Evolutionary conservation across 192 early-diverging fungal genomes (phyloP).

Genomic region (Martensiomyces pterosporus): DNA sequence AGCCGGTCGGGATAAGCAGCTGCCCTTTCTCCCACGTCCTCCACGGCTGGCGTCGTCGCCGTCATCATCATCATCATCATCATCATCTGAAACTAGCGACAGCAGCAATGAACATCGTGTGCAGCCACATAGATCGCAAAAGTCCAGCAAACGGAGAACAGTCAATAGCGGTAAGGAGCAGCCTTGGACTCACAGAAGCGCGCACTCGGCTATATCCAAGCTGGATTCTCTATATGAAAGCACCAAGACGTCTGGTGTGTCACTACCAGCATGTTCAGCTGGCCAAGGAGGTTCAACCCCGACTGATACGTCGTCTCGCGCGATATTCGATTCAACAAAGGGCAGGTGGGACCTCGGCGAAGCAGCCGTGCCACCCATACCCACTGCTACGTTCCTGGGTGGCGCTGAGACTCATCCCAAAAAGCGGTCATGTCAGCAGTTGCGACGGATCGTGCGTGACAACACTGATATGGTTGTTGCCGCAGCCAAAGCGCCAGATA

Average conservation of each 20-base stretch:
- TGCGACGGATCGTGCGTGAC: slow-evolving; percentile 1
- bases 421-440: not conserved
- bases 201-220: slow-evolving; percentile 26
- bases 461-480: slow-evolving; percentile 6
- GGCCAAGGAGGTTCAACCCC: not conserved
- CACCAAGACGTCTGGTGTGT: no score
- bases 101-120: slow-evolving; percentile 4
- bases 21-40: no score
- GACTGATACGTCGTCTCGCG: slow-evolving; percentile 11
- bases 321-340: slow-evolving; percentile 26
- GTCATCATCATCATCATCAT: no score
- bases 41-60: no score
- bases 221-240: slow-evolving; percentile 31
- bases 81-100: slow-evolving; percentile 4
- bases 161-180: no score
- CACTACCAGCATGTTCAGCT: no score
- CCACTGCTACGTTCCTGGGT: no score
- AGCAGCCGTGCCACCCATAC: no score
- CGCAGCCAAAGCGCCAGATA: not conserved
- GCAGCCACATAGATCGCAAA: no score
- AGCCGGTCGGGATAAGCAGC: slow-evolving; percentile 3
- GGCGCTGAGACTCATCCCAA: not conserved
- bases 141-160: no score
- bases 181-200: slow-evolving; percentile 16
- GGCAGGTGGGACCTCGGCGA: slow-evolving; percentile 32